Conservation (phyloP, 2,329 filamentous ascomycete species). For the Cadophora luteo-olivacea region DNA sequence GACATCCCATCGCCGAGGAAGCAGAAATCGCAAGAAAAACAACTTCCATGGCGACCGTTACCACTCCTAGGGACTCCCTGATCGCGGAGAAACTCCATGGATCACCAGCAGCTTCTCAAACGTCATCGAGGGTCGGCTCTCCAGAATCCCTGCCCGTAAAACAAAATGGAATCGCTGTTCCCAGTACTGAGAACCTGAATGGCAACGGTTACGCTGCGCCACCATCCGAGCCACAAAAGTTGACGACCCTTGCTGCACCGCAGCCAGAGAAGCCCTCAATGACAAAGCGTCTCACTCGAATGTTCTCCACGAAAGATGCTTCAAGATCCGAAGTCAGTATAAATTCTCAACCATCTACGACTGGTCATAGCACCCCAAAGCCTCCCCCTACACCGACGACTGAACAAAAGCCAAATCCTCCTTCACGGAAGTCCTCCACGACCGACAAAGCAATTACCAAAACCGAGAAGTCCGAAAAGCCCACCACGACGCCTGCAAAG, state of each 20-base stretch:
- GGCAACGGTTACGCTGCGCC: slow-evolving; percentile 42
- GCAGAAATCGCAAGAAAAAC: slow-evolving; percentile 4
- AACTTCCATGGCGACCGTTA: slow-evolving; percentile 40
- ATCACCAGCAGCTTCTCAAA: slow-evolving; percentile 39
- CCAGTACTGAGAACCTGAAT: slow-evolving; percentile 40
- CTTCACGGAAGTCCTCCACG: slow-evolving; percentile 53
- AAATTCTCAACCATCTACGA: slow-evolving; percentile 32
- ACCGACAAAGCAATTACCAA: slow-evolving; percentile 48
- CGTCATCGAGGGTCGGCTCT: slow-evolving; percentile 38
- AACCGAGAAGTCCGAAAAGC: slow-evolving; percentile 43
- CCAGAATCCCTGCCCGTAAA: slow-evolving; percentile 36
- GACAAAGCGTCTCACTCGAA: slow-evolving; percentile 69
- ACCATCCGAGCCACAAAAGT: slow-evolving; percentile 40
- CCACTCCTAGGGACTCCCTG: slow-evolving; percentile 34
- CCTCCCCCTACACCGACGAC: slow-evolving; percentile 36
- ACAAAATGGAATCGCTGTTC: slow-evolving; percentile 35
- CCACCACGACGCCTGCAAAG: slow-evolving; percentile 37
- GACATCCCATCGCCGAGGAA: slow-evolving; percentile 12
- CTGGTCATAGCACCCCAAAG: slow-evolving; percentile 42
- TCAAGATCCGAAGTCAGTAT: slow-evolving; percentile 37
- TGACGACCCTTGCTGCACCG: slow-evolving; percentile 29
- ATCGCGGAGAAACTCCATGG: slow-evolving; percentile 34
- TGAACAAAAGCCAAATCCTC: slow-evolving; percentile 47
- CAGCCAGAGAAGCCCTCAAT: slow-evolving; percentile 61
- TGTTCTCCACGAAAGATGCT: slow-evolving; percentile 67